Conservation (phyloP, 2,329 filamentous ascomycete species). For the Cladophialophora yegresii region DNA sequence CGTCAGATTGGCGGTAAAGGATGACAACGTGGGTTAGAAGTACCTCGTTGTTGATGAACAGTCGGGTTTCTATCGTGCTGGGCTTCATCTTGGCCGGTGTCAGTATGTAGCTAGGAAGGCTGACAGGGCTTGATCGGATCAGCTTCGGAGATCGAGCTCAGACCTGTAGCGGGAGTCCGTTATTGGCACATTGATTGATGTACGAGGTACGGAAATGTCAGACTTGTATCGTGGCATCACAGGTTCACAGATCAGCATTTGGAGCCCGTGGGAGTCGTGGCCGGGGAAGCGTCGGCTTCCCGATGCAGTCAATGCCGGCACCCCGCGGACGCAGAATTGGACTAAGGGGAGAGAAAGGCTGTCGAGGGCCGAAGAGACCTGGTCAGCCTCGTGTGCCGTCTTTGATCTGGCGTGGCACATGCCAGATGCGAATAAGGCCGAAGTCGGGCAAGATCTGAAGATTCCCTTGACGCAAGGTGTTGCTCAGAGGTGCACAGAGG, state of each 20-base stretch:
- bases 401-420: too few species aligned
- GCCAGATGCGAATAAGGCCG: neutral
- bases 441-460: neutral
- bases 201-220: neutral
- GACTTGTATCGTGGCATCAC: neutral
- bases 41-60: slow-evolving; percentile 58
- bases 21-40: neutral
- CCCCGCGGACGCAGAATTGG: too few species aligned
- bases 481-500: too few species aligned
- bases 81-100: neutral
- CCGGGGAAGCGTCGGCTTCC: neutral
- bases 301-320: neutral
- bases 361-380: too few species aligned
- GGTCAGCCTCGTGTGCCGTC: neutral
- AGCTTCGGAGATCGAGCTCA: neutral
- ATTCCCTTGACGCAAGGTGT: too few species aligned
- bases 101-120: neutral
- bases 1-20: neutral
- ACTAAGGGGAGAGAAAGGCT: neutral
- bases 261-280: neutral
- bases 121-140: neutral
- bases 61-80: slow-evolving; percentile 34
- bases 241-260: too few species aligned
- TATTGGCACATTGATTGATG: neutral
- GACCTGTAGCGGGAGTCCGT: neutral